A percentile compares a stretch with the other conserved stretches of the same genome.
Conservation (phyloP, 2,329 filamentous ascomycete species). For the Dactylellina drechsleri region DNA sequence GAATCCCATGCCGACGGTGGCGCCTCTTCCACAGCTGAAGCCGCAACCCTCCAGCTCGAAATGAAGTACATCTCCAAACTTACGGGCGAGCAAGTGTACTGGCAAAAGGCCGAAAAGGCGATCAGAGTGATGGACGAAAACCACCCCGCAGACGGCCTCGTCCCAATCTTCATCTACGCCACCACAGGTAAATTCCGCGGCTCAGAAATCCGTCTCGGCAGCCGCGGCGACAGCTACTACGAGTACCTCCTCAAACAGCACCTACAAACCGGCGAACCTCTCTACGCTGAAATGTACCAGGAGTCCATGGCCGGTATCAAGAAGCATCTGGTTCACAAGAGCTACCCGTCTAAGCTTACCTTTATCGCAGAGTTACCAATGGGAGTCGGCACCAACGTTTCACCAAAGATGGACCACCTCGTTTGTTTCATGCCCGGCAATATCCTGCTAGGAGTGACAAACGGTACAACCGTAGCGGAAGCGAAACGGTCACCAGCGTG, state of each 20-base stretch:
- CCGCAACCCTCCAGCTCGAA: constrained; percentile 90
- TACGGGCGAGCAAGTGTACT: constrained; percentile 90
- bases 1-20: constrained; percentile 84
- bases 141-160: constrained; percentile 78
- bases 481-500: constrained; percentile 78
- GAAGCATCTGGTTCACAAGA: constrained; percentile 92
- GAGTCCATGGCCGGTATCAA: constrained; percentile 85
- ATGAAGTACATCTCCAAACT: constrained; percentile 97
- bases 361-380: constrained; percentile 85
- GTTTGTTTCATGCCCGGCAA: constrained; percentile 98
- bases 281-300: constrained; percentile 94
- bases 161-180: constrained; percentile 91
- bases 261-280: constrained; percentile 84
- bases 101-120: constrained; percentile 89
- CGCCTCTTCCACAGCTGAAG: constrained; percentile 92
- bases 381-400: constrained; percentile 73
- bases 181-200: constrained; percentile 81
- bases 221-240: constrained; percentile 96
- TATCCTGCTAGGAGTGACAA: constrained; percentile 87
- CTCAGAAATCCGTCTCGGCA: constrained; percentile 88
- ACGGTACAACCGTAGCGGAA: constrained; percentile 77
- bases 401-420: constrained; percentile 96
- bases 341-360: constrained; percentile 80
- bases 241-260: constrained; percentile 99
- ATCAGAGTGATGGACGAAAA: constrained; percentile 92